Conservation (phyloP, 2,329 filamentous ascomycete genomes). For the Pseudocercospora macadamiae region DNA sequence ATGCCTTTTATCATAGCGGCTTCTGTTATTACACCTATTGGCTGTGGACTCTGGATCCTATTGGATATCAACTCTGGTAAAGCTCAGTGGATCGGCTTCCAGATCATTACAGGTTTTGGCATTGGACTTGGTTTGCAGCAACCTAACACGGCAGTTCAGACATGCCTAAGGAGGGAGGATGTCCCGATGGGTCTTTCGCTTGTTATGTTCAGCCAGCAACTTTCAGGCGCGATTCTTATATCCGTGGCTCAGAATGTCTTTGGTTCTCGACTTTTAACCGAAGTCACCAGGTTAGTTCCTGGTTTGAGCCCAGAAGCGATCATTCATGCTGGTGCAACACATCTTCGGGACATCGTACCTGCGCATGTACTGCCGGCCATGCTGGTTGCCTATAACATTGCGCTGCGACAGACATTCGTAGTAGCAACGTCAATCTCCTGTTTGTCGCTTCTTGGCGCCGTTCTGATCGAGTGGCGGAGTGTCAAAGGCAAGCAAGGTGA, state of each 20-base stretch:
- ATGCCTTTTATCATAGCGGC: background rate
- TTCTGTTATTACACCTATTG: background rate
- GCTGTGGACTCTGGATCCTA: conserved; percentile 47
- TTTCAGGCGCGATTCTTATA: conserved; percentile 48
- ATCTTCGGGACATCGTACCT: background rate
- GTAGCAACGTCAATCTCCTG: background rate
- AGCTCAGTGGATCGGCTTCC: conserved; percentile 53
- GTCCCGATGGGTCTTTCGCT: conserved; percentile 44
- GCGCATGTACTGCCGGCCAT: background rate
- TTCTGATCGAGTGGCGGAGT: background rate
- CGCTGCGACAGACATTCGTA: background rate
- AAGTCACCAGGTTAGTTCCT: background rate
- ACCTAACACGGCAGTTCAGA: conserved; percentile 46
- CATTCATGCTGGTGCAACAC: background rate
- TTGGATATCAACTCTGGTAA: conserved; percentile 42
- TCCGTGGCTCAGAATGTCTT: conserved; percentile 42
- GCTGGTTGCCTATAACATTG: background rate
- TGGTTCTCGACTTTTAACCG: too few relatives aligned
- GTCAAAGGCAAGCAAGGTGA: background rate
- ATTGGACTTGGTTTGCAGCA: conserved; percentile 49
- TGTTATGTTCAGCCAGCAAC: conserved; percentile 47
- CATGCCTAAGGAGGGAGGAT: conserved; percentile 40
- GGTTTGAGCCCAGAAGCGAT: background rate
- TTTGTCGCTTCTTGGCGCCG: background rate
- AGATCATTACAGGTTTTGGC: conserved; percentile 50